A percentile compares a stretch with the other conserved stretches of the same genome.
These are phyloP conservation scores for Phyllosticta citribraziliensis DNA, from an alignment of 2,329 filamentous ascomycete species.

Conservation along the genomic window DNA sequence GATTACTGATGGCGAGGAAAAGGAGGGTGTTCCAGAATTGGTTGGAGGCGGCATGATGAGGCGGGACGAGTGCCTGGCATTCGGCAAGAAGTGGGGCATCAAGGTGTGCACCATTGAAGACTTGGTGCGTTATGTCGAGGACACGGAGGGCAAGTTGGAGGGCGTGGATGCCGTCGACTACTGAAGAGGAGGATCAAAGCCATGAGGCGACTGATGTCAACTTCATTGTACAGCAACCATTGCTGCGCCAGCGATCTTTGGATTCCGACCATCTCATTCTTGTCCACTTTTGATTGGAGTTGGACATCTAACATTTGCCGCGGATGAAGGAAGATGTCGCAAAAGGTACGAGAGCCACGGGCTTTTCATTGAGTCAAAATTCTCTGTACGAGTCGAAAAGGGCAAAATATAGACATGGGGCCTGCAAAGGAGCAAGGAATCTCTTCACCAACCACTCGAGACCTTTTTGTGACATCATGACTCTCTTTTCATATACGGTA, in stretches of 20 bases:
- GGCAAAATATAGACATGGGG: neutral
- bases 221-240: neutral
- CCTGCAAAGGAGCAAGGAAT: neutral
- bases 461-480: neutral
- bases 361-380: neutral
- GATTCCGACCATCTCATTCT: neutral
- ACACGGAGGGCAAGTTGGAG: conserved; percentile 50
- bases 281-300: neutral
- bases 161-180: conserved; percentile 15
- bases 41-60: conserved; percentile 78
- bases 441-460: neutral
- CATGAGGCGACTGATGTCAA: neutral
- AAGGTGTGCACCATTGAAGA: conserved; percentile 95
- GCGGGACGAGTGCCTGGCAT: conserved; percentile 75
- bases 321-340: neutral
- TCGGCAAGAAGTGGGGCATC: conserved; percentile 79
- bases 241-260: neutral
- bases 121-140: conserved; percentile 69
- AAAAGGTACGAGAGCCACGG: neutral
- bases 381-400: neutral
- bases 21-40: conserved; percentile 57
- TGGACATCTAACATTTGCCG: neutral
- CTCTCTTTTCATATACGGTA: neutral
- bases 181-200: conserved; percentile 2
- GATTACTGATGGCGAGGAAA: conserved; percentile 71